These are phyloP conservation scores for Hygrocybe punicea DNA, from an alignment of 768 basidiomycete genomes.

Conservation along the genomic window DNA sequence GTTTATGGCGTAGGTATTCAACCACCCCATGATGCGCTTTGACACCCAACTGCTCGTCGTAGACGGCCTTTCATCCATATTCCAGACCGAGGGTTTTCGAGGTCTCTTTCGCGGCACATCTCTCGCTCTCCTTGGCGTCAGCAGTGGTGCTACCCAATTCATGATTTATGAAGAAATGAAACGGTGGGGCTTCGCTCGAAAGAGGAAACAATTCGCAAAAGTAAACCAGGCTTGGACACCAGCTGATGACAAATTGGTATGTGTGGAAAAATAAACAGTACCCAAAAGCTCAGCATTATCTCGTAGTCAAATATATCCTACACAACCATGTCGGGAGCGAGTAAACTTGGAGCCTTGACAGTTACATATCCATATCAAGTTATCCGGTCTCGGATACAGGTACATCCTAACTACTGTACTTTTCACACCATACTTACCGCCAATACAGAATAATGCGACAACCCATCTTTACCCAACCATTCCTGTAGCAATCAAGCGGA, in stretches of 20 bases:
- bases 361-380: constrained; percentile 98
- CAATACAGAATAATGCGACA: constrained; percentile 60
- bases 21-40: not conserved
- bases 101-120: constrained; percentile 88
- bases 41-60: constrained; percentile 1
- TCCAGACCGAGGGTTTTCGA: constrained; percentile 64
- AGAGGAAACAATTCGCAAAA: constrained; percentile 57
- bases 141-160: constrained; percentile 94
- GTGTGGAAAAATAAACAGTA: constrained; percentile 26
- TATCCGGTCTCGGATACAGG: constrained; percentile 89
- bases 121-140: constrained; percentile 87
- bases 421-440: not conserved
- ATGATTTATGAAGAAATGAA: constrained; percentile 97
- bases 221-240: constrained; percentile 63
- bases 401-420: constrained; percentile 30
- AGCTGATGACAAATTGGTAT: constrained; percentile 82
- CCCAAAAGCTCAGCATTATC: constrained; percentile 2
- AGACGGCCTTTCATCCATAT: constrained; percentile 71
- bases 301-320: constrained; percentile 85
- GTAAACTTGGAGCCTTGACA: constrained; percentile 80
- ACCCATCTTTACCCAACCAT: constrained; percentile 76
- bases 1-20: constrained; percentile 63
- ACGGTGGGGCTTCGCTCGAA: constrained; percentile 78
- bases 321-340: constrained; percentile 86
- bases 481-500: constrained; percentile 71